Base-by-base conservation (phyloP, 2,329 filamentous ascomycete species). In the Sclerotinia sclerotiorum region DNA sequence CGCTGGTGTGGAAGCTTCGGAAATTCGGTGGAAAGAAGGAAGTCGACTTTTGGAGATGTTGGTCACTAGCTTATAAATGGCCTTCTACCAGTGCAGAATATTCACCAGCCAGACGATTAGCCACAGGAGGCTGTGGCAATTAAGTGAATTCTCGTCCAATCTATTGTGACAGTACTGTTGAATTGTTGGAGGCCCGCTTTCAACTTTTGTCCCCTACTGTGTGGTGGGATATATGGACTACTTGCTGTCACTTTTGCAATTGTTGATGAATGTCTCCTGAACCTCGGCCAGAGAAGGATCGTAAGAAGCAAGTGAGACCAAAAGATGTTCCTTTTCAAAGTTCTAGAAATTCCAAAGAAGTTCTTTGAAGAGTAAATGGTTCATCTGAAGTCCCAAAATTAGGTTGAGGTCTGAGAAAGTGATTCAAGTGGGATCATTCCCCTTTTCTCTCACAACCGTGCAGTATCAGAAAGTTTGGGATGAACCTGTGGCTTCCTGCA, bases 401-500 rank as follows among this genome's bases (percentile, higher is more conserved):
- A 73, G 73, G 63, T 63, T 70, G 57, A 70, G 71, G 69, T 71
- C 68, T 73, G 68, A 70, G 69, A 73, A 65, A 65, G 69, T 75
- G 70, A 72, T 73, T 72, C 73, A 74, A 71, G 71, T 68, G 70
- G 74, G 72, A 71, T 70, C 68, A 72, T 76, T 72, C 76, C 74
- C 75, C 73, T 76, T 75, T 74, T 72, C 73, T 74, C 71, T 73
- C 69, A 67, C 70, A 70, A 70, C 65, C 69, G 58, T 72, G 70
- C 70, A 74, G 72, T 69, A 70, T 71, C 66, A 69, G 70, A 72
- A 70, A 73, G 73, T 76, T 77, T 76, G 73, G 75, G 71, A 77
- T 74, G 74, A 78, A 78, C 78, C 74, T 78, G 73, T 78, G 65
- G 76, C 76, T 77, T 73, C 70, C 67, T 74, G 74, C 74, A 75